Base-by-base conservation (phyloP, 768 basidiomycete genomes). In the Suillus occidentalis region DNA sequence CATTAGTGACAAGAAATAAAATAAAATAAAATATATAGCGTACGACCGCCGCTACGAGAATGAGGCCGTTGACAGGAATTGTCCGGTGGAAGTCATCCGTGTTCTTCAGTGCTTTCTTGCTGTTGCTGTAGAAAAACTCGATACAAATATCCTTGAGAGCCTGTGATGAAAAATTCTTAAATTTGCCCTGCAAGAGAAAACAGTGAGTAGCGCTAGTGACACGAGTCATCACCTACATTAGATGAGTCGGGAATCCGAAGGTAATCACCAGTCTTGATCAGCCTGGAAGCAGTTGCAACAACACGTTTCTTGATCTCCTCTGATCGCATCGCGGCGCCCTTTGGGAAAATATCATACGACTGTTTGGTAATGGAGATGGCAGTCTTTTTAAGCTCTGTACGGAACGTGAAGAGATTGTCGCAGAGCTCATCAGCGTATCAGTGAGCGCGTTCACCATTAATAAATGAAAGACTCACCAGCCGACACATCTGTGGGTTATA, bases 181-280 rank as follows among this genome's bases (percentile, higher is more conserved):
- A 45, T 45, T 6, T 6, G n/a, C 10, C 20, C 20, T 45, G 45
- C 20, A 4, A 45, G 10, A 45, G 10, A n/a, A 0, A 45, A 45
- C 0, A n/a, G 0, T 10, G n/a, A 45, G n/a, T 12, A 0, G 1
- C 1, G 0, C 45, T 10, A 45, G n/a, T 4, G n/a, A 4, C 0
- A 20, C 20, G 9, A 10, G 4, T 45, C 20, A 5, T 1, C 1
- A 45, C 20, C 4, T 45, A 45, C 45, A 45, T 3, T 20, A 45
- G 45, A 45, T 1, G 0, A 45, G 45, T 45, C 20, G n/a, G 45
- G 45, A 18, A 45, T 20, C 45, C 45, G 0, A 10, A 45, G 45
- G 45, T 45, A 45, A 0, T 45, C 45, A 45, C 45, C 10, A 1
- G 20, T n/a, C 45, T 45, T 45, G 45, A 45, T 0, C 20, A 45